Evolutionary conservation across 2,329 filamentous ascomycete genomes (phyloP).

Genomic region (Monilinia polystroma): DNA sequence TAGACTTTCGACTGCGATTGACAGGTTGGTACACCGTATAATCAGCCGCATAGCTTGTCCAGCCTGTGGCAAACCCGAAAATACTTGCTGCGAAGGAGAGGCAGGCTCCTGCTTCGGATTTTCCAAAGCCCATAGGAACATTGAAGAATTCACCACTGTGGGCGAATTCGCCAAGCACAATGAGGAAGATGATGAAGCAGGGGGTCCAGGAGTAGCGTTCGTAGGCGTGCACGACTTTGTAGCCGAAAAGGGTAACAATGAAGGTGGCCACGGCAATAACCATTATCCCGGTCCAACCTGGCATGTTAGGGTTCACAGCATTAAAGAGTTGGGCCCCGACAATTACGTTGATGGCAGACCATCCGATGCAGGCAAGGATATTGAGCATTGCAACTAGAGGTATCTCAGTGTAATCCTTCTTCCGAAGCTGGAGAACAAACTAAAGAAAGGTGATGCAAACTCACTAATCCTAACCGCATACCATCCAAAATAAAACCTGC

Average conservation of each 20-base stretch:
- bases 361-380: constrained; percentile 68
- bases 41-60: constrained; percentile 73
- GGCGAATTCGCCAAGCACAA: constrained; percentile 67
- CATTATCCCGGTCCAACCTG: constrained; percentile 71
- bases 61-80: constrained; percentile 69
- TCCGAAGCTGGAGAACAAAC: constrained; percentile 12
- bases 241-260: constrained; percentile 69
- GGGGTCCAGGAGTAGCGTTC: constrained; percentile 76
- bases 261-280: constrained; percentile 69
- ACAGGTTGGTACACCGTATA: constrained; percentile 78
- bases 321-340: constrained; percentile 76
- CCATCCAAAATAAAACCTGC: constrained; percentile 74
- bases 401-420: background rate
- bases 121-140: constrained; percentile 58
- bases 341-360: constrained; percentile 75
- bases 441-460: constrained; percentile 33
- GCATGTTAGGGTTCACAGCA: constrained; percentile 67
- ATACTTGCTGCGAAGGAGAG: constrained; percentile 67
- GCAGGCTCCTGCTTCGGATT: constrained; percentile 57
- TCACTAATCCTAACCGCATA: constrained; percentile 66
- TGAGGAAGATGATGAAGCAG: constrained; percentile 69
- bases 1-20: constrained; percentile 55
- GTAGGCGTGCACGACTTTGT: constrained; percentile 74
- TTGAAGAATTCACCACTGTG: constrained; percentile 64
- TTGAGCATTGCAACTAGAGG: constrained; percentile 63